A percentile compares a stretch with the other conserved stretches of the same genome.
These are phyloP conservation scores for Exobasidium cylindrosporum DNA, from an alignment of 1,284 basidiomycete species.

Conservation along the genomic window DNA sequence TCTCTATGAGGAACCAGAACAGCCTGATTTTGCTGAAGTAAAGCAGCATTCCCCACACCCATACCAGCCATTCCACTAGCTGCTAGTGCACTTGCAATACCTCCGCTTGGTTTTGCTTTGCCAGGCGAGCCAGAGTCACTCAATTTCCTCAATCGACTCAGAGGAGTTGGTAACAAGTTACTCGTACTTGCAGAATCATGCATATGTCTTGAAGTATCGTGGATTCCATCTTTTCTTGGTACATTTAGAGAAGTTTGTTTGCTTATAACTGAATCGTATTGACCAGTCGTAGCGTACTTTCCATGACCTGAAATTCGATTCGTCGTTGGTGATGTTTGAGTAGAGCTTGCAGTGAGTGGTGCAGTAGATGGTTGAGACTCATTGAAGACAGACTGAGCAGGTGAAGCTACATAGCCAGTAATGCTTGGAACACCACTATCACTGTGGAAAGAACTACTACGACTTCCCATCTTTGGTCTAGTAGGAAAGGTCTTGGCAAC, in stretches of 20 bases:
- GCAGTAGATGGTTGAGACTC: neutral
- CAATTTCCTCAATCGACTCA: constrained; percentile 32
- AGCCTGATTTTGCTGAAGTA: constrained; percentile 22
- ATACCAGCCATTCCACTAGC: constrained; percentile 41
- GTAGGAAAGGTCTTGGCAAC: constrained; percentile 4
- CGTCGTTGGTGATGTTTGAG: neutral
- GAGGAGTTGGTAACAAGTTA: constrained; percentile 15
- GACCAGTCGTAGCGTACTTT: constrained; percentile 13
- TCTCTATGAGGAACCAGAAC: too few relatives aligned
- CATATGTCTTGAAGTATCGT: constrained; percentile 3
- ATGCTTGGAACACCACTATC: neutral
- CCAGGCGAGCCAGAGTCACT: constrained; percentile 27
- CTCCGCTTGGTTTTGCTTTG: constrained; percentile 20
- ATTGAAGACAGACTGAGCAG: neutral
- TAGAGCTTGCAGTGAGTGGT: neutral
- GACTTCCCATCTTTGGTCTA: constrained; percentile 17
- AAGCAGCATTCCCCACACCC: constrained; percentile 31
- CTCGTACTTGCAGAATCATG: constrained; percentile 7
- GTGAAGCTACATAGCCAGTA: neutral
- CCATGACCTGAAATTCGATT: constrained; percentile 4
- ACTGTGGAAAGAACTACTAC: constrained; percentile 14
- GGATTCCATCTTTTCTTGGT: constrained; percentile 3
- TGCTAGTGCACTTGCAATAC: constrained; percentile 46
- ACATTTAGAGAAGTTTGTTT: constrained; percentile 1
- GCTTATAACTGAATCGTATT: neutral